Percentiles rank a stretch among this genome's conserved stretches.
phyloP scores from a whole-genome alignment of 192 early-diverging fungal genomes.

The Powellomyces hirtus region DNA sequence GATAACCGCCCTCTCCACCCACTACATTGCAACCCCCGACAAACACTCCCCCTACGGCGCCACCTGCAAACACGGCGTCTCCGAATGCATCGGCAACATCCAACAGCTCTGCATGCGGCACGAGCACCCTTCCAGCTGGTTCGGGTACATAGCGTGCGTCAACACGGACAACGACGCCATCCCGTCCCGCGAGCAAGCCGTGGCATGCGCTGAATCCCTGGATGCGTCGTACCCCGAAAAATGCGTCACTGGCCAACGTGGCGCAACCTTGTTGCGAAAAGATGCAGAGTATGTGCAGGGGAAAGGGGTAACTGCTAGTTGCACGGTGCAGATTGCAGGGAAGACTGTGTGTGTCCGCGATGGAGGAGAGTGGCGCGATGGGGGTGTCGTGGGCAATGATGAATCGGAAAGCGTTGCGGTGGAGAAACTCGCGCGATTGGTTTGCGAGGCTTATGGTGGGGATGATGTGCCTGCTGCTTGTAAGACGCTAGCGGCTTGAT shows the following conservation, averaged over 20 bases:
- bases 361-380: slow-evolving; percentile 48
- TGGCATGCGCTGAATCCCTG: slow-evolving; percentile 27
- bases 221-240: background rate
- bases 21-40: slow-evolving; percentile 47
- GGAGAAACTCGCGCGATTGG: background rate
- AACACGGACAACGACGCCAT: slow-evolving; percentile 31
- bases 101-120: slow-evolving; percentile 53
- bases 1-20: slow-evolving; percentile 45
- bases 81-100: slow-evolving; percentile 52
- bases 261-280: slow-evolving; percentile 39
- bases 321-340: slow-evolving; percentile 60
- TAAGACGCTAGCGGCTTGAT: background rate
- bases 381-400: background rate
- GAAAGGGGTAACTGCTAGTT: slow-evolving; percentile 52
- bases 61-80: slow-evolving; percentile 51
- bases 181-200: slow-evolving; percentile 23
- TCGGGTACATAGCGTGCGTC: slow-evolving; percentile 39
- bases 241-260: slow-evolving; percentile 25
- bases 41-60: slow-evolving; percentile 31
- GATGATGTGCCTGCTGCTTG: background rate
- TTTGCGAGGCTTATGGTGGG: slow-evolving; percentile 11
- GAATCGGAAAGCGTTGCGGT: background rate
- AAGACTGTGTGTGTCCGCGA: slow-evolving; percentile 62
- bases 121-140: slow-evolving; percentile 35
- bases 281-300: slow-evolving; percentile 36